Evolutionary conservation across 2,329 filamentous ascomycete genomes (phyloP).

Genomic region (Aspergillus sp.): DNA sequence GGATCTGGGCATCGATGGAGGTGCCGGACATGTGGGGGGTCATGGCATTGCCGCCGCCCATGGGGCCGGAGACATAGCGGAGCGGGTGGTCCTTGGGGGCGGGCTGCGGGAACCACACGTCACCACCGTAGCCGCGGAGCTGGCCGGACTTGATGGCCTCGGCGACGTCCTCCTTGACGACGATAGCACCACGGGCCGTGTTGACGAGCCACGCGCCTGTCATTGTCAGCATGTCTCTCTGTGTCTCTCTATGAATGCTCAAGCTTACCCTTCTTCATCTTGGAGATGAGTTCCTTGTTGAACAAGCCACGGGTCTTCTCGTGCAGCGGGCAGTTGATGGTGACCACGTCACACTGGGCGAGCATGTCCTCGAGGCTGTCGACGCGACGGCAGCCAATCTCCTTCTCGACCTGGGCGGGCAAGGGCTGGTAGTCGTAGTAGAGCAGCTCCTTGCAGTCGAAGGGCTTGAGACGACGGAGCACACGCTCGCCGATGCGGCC

Average conservation of each 20-base stretch:
- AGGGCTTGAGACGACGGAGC: constrained; percentile 86
- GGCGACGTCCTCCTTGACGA: constrained; percentile 98
- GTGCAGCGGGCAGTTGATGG: constrained; percentile 98
- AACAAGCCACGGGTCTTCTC: constrained; percentile 95
- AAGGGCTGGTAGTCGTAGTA: constrained; percentile 99
- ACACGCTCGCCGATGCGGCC: constrained; percentile 98
- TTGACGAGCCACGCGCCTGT: constrained; percentile 90
- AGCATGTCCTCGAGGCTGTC: constrained; percentile 88
- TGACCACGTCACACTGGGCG: constrained; percentile 89
- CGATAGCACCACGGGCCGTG: constrained; percentile 96
- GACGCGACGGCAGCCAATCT: constrained; percentile 90
- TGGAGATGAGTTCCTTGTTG: constrained; percentile 96
- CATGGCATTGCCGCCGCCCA: constrained; percentile 96
- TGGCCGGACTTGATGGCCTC: constrained; percentile 86
- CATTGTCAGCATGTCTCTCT: constrained; percentile 2
- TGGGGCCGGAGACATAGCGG: constrained; percentile 86
- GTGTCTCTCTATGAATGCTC: no score
- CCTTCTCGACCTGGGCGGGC: constrained; percentile 73
- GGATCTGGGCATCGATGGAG: constrained; percentile 93
- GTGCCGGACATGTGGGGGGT: constrained; percentile 98
- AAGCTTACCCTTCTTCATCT: constrained; percentile 88
- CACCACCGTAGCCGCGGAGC: constrained; percentile 44
- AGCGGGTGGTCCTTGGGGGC: constrained; percentile 88
- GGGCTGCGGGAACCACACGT: constrained; percentile 89
- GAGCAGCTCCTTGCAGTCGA: constrained; percentile 98